phyloP scores from a whole-genome alignment of 2,329 filamentous ascomycete species.

The Ophiostoma angusticollis region DNA sequence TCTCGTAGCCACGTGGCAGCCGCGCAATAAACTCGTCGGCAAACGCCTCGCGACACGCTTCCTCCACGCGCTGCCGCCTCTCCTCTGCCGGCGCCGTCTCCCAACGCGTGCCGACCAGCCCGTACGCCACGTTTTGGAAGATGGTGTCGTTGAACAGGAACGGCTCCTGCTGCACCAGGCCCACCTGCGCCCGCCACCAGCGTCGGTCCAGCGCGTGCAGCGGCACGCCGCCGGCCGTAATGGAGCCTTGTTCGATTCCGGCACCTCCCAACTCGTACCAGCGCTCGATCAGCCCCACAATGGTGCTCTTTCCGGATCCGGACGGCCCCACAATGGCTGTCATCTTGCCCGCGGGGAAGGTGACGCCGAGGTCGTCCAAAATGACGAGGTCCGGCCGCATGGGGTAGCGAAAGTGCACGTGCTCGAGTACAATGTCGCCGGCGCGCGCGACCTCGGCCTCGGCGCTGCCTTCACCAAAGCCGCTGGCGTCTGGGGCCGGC shows the following conservation, averaged over 20 bases:
- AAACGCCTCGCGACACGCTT: conserved; percentile 55
- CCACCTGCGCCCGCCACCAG: conserved; percentile 39
- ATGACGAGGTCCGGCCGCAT: conserved; percentile 33
- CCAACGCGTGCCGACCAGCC: conserved; percentile 31
- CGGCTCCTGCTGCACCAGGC: conserved; percentile 28
- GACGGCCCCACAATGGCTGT: conserved; percentile 73
- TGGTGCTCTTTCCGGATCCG: conserved; percentile 71
- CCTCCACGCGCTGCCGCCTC: conserved; percentile 43
- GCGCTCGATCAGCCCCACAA: conserved; percentile 54
- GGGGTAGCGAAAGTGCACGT: conserved; percentile 57
- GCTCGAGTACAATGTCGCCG: conserved; percentile 44
- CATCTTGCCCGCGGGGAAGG: conserved; percentile 53
- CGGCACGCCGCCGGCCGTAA: conserved; percentile 15
- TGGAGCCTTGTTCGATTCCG: conserved; percentile 9
- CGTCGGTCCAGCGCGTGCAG: conserved; percentile 44
- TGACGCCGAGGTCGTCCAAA: conserved; percentile 36
- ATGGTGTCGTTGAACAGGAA: conserved; percentile 34
- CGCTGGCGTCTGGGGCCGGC: conserved; percentile 24
- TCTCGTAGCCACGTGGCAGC: conserved; percentile 56
- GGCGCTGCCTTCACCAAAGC: conserved; percentile 24
- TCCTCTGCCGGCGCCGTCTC: conserved; percentile 25
- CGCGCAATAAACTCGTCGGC: conserved; percentile 56
- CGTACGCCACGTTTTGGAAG: conserved; percentile 40
- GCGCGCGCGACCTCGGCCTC: conserved; percentile 27
- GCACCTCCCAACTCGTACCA: conserved; percentile 59